A percentile compares a stretch with the other conserved stretches of the same genome.
Evolutionary conservation across 345 rosid species (phyloP).

Genomic region (Microthlaspi erraticum): DNA sequence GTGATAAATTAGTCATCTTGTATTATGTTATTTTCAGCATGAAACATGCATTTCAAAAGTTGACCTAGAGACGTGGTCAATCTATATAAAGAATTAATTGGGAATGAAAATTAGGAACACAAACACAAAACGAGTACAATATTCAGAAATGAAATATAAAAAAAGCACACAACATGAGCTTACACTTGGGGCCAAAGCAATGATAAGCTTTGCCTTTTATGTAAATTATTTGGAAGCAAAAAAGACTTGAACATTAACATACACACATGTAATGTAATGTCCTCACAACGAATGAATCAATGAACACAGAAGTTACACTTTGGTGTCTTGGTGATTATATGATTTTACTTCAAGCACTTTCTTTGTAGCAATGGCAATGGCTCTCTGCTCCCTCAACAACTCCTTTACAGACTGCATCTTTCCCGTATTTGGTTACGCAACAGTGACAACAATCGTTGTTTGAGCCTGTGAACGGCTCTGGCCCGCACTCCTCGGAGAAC

Average conservation of each 20-base stretch:
- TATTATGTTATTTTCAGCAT: too few species aligned
- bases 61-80: too few species aligned
- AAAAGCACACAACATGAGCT: background rate
- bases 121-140: background rate
- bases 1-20: too few species aligned
- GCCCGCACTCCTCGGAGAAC: constrained; percentile 11
- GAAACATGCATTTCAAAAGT: too few species aligned
- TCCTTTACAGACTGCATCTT: background rate
- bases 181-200: background rate
- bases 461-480: background rate
- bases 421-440: constrained; percentile 5
- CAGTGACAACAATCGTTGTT: constrained; percentile 15
- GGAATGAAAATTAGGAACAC: background rate
- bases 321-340: too few species aligned
- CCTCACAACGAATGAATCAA: constrained; percentile 2
- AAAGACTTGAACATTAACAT: background rate
- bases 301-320: background rate
- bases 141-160: background rate
- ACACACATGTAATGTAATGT: background rate
- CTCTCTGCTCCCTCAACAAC: constrained; percentile 3
- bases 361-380: constrained; percentile 19
- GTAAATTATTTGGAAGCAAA: too few species aligned
- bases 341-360: constrained; percentile 6
- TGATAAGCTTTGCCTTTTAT: background rate
- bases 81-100: too few species aligned